These are phyloP conservation scores for Rhododendron williamsianum DNA, from an alignment of 148 eudicot genomes.

Conservation along the genomic window DNA sequence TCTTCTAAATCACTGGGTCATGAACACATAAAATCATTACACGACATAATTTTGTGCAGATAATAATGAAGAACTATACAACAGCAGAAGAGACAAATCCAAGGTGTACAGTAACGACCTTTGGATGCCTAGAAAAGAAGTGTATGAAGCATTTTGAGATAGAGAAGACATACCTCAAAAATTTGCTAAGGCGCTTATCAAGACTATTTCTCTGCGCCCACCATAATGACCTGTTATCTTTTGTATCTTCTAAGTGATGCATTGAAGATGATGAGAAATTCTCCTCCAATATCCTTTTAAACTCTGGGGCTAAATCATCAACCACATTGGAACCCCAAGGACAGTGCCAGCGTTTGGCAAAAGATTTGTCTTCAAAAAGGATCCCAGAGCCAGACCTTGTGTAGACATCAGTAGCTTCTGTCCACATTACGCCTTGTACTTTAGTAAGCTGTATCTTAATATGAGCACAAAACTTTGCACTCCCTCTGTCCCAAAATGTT, in stretches of 20 bases:
- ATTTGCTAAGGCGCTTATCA: constrained; percentile 54
- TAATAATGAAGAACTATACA: not conserved
- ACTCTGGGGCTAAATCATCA: constrained; percentile 69
- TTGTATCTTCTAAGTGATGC: constrained; percentile 48
- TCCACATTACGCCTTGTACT: not conserved
- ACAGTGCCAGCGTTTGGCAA: constrained; percentile 49
- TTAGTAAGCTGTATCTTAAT: not conserved
- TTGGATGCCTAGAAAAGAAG: constrained; percentile 31
- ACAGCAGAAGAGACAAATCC: not conserved
- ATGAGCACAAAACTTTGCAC: not conserved
- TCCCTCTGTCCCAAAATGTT: not conserved
- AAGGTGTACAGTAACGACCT: not conserved
- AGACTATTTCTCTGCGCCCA: constrained; percentile 66
- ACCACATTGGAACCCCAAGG: constrained; percentile 72
- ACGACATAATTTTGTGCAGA: not conserved
- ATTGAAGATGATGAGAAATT: constrained; percentile 61
- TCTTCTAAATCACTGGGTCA: constrained; percentile 68
- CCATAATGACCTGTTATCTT: constrained; percentile 56
- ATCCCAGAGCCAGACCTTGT: constrained; percentile 22
- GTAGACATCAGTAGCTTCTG: constrained; percentile 33
- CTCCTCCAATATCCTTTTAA: constrained; percentile 51
- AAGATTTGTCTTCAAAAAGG: constrained; percentile 27
- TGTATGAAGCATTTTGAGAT: not conserved
- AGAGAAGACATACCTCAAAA: constrained; percentile 48
- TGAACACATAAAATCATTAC: not conserved